Base-by-base conservation (phyloP, 2,329 filamentous ascomycete genomes). In the Stagonosporopsis cucurbitacearum region DNA sequence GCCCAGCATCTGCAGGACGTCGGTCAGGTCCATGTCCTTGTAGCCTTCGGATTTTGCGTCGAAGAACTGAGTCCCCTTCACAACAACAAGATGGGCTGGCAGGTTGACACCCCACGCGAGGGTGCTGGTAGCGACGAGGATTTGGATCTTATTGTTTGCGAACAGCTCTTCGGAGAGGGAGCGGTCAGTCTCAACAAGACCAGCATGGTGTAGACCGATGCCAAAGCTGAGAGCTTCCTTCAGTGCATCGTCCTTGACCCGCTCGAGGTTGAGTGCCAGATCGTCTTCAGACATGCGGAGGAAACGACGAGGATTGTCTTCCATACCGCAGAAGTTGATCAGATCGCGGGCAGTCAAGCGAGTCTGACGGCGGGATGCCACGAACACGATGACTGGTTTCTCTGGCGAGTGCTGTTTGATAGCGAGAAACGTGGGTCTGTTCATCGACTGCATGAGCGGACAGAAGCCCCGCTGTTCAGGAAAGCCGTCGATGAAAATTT, bases 371-470 rank as follows among this genome's bases (percentile, higher is more conserved):
- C 96, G 88, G 17, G 95, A 99, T 3, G 95, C 92, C 6, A 99
- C 95, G 68, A 99, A 99, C 0, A 99, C 95, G 73, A 99, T 99
- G 8, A 98, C 95, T 0, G 95, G 95, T 76, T 99, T 98, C 49
- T 92, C 88, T 0, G 96, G 95, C 37, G 93, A 97, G 76, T 99
- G 96, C 11, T 88, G 92, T 76, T 99, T 97, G 75, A 99, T 95
- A 0, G 95, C 95, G 28, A 98, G 80, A 77, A 98, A 99, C 0
- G 95, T 97, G 2, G 95, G 95, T 6, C 95, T 85, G 71, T 99
- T 99, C 95, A 99, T 99, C 0, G 92, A 96, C 77, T 98, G 94
- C 95, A 99, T 99, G 63, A 99, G 78, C 0, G 95, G 92, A 68
- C 94, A 98, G 79, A 99, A 99, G 0, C 95, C 95, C 57, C 94